Conservation (phyloP, 2,329 filamentous ascomycete genomes). For the Canariomyces notabilis region DNA sequence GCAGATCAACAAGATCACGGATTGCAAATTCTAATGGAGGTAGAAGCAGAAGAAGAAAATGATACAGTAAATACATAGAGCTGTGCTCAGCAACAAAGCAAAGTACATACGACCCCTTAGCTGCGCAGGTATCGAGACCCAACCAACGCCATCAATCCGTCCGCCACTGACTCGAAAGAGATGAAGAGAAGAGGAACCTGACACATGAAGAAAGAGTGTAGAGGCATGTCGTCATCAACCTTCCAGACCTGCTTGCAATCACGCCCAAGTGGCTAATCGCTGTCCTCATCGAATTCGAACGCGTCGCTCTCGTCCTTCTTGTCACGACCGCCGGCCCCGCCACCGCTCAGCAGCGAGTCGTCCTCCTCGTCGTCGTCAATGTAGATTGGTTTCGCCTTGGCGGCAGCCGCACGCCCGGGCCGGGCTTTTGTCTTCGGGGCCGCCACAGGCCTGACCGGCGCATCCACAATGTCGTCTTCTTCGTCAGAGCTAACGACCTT, state of each 20-base stretch:
- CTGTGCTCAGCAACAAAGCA: too few relatives aligned
- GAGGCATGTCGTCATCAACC: constrained; percentile 1
- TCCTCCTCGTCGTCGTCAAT: constrained; percentile 36
- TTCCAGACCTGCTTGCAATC: too few relatives aligned
- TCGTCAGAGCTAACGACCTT: constrained; percentile 35
- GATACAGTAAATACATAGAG: too few relatives aligned
- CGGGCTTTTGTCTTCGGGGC: constrained; percentile 30
- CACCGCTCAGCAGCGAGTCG: constrained; percentile 18
- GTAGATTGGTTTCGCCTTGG: constrained; percentile 38
- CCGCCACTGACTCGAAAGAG: background rate
- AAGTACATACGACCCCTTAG: background rate
- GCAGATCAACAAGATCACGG: too few relatives aligned
- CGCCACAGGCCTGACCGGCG: constrained; percentile 26
- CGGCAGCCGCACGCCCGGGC: constrained; percentile 37
- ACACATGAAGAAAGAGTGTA: background rate
- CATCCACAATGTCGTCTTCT: constrained; percentile 31
- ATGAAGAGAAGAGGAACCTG: background rate
- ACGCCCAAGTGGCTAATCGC: constrained; percentile 15
- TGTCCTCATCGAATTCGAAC: constrained; percentile 37
- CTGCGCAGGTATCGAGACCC: background rate
- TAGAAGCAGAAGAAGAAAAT: too few relatives aligned
- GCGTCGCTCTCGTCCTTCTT: constrained; percentile 25
- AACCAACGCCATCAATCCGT: background rate
- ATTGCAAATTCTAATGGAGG: too few relatives aligned
- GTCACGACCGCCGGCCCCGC: background rate